Conservation (phyloP, 1,284 basidiomycete species). For the Tilletia horrida region DNA sequence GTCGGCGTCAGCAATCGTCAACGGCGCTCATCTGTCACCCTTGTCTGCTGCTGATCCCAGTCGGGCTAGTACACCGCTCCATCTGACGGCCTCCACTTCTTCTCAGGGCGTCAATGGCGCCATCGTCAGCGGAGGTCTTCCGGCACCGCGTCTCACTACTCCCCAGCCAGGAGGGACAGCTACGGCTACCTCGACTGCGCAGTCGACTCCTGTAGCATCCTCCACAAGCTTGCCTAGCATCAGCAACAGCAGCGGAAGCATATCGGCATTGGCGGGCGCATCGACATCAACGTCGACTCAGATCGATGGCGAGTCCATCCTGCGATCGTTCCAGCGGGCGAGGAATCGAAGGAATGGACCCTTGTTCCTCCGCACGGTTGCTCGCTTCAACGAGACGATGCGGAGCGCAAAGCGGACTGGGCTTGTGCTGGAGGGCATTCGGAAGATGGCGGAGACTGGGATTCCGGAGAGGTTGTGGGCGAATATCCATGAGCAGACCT, state of each 20-base stretch:
- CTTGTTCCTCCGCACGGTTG: slow-evolving; percentile 58
- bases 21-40: not conserved
- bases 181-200: not conserved
- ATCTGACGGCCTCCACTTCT: not conserved
- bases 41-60: not conserved
- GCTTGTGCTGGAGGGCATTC: slow-evolving; percentile 49
- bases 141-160: not conserved
- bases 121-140: not conserved
- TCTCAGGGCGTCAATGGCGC: not conserved
- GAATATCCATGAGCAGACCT: slow-evolving; percentile 60
- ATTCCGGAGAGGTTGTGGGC: slow-evolving; percentile 58
- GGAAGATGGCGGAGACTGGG: slow-evolving; percentile 35
- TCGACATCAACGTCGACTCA: slow-evolving; percentile 13
- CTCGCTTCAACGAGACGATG: slow-evolving; percentile 59
- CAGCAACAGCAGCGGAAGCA: slow-evolving; percentile 13
- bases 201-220: slow-evolving; percentile 22
- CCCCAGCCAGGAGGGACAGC: slow-evolving; percentile 6
- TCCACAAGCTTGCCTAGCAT: not conserved
- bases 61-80: slow-evolving; percentile 14
- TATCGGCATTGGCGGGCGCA: slow-evolving; percentile 1
- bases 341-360: slow-evolving; percentile 60
- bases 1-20: not conserved
- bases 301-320: slow-evolving; percentile 56
- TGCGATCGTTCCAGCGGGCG: slow-evolving; percentile 59
- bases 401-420: slow-evolving; percentile 54